Percentiles rank a stretch among this genome's conserved stretches.
These are phyloP conservation scores for Tetrapyrgos nigripes DNA, from an alignment of 1,284 basidiomycete genomes.

Conservation along the genomic window DNA sequence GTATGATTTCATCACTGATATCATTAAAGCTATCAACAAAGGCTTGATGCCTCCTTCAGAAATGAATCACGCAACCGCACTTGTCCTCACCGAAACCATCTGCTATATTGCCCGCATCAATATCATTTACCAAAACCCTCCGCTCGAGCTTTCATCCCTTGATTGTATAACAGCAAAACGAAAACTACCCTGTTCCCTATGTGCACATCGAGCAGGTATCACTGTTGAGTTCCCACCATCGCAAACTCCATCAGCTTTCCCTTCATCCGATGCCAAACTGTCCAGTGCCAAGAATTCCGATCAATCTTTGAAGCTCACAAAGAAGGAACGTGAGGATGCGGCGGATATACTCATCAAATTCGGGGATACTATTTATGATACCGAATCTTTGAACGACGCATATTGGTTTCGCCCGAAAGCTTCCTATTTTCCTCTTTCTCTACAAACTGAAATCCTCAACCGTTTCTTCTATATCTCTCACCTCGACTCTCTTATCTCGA, in stretches of 20 bases:
- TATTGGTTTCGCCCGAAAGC: not conserved
- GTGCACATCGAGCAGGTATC: too few species aligned
- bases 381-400: not conserved
- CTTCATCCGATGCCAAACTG: not conserved
- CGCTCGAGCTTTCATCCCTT: not conserved
- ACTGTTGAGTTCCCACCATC: too few species aligned
- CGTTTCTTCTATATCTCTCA: not conserved
- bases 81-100: not conserved
- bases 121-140: constrained; percentile 10
- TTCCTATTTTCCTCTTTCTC: not conserved
- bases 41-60: too few species aligned
- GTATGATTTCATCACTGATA: too few species aligned
- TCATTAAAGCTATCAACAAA: not conserved
- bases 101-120: constrained; percentile 10
- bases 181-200: constrained; percentile 3
- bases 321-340: not conserved
- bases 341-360: not conserved
- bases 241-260: not conserved
- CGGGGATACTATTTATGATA: not conserved
- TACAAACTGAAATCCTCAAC: not conserved
- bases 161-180: constrained; percentile 2
- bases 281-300: not conserved
- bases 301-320: not conserved
- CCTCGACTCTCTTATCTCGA: not conserved
- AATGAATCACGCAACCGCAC: not conserved